Evolutionary conservation across 2,329 filamentous ascomycete species (phyloP).

Genomic region (Fonsecaea multimorphosa): DNA sequence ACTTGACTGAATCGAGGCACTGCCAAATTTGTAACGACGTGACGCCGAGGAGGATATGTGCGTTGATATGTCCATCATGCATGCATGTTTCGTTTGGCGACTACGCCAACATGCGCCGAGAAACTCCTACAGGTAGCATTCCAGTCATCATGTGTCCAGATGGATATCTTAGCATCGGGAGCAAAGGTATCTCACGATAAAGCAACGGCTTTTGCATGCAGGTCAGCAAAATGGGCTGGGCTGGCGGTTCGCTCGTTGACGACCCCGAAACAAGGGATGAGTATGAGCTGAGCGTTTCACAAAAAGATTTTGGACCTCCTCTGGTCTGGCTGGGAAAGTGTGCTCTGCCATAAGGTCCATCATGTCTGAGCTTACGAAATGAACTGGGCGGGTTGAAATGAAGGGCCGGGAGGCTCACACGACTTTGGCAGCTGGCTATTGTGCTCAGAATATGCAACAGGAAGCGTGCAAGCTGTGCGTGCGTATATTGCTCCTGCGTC

Average conservation of each 20-base stretch:
- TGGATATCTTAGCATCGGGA: constrained; percentile 31
- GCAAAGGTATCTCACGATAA: constrained; percentile 31
- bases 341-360: constrained; percentile 31
- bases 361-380: constrained; percentile 30
- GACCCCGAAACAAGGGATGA: constrained; percentile 26
- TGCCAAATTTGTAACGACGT: constrained; percentile 45
- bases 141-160: constrained; percentile 42
- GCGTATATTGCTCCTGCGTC: constrained; percentile 29
- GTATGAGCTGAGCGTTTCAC: constrained; percentile 31
- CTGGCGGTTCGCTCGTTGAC: constrained; percentile 26
- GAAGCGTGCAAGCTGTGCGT: constrained; percentile 30
- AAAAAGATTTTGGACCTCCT: constrained; percentile 30
- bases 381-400: constrained; percentile 30
- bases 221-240: constrained; percentile 28
- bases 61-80: constrained; percentile 36
- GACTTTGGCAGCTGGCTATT: constrained; percentile 28
- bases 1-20: constrained; percentile 74
- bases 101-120: constrained; percentile 25
- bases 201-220: constrained; percentile 31
- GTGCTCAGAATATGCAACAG: constrained; percentile 35
- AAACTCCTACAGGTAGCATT: constrained; percentile 39
- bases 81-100: constrained; percentile 32
- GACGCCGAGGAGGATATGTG: constrained; percentile 48
- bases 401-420: constrained; percentile 22
- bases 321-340: constrained; percentile 30